phyloP scores from a whole-genome alignment of 768 basidiomycete species.

The Pilatotrama ljubarskyi region DNA sequence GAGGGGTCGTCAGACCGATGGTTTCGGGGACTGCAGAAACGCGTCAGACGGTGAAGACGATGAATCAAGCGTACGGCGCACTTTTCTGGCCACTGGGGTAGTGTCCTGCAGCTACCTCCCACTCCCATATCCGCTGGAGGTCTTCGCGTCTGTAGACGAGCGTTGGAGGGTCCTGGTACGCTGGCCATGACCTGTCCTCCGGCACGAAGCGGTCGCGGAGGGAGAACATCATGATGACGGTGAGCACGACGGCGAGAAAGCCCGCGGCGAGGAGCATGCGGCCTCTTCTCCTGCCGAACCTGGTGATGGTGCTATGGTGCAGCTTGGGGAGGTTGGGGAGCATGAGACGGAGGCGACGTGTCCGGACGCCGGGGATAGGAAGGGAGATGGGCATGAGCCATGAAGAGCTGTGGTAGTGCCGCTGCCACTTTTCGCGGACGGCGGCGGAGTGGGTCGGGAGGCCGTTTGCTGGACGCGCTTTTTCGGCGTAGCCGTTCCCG shows the following conservation, averaged over 20 bases:
- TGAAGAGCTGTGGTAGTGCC: conserved; percentile 43
- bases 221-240: conserved; percentile 46
- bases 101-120: conserved; percentile 93
- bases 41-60: conserved; percentile 15
- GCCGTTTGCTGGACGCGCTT: conserved; percentile 41
- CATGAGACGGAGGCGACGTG: conserved; percentile 56
- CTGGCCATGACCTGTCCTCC: conserved; percentile 62
- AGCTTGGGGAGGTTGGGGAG: conserved; percentile 62
- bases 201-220: conserved; percentile 62
- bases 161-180: conserved; percentile 59
- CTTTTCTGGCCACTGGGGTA: conserved; percentile 82
- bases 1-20: conserved; percentile 53
- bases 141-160: conserved; percentile 78
- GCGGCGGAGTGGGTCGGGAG: conserved; percentile 56
- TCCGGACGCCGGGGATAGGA: conserved; percentile 58
- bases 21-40: conserved; percentile 63
- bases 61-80: conserved; percentile 40
- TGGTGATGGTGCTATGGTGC: conserved; percentile 54
- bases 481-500: conserved; percentile 48
- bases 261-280: conserved; percentile 51
- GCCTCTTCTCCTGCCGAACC: conserved; percentile 61
- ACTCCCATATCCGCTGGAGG: conserved; percentile 88
- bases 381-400: conserved; percentile 64
- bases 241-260: conserved; percentile 49
- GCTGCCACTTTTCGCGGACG: conserved; percentile 64